Base-by-base conservation (phyloP, 768 basidiomycete genomes). In the Chalciporus pseudorubinellus region DNA sequence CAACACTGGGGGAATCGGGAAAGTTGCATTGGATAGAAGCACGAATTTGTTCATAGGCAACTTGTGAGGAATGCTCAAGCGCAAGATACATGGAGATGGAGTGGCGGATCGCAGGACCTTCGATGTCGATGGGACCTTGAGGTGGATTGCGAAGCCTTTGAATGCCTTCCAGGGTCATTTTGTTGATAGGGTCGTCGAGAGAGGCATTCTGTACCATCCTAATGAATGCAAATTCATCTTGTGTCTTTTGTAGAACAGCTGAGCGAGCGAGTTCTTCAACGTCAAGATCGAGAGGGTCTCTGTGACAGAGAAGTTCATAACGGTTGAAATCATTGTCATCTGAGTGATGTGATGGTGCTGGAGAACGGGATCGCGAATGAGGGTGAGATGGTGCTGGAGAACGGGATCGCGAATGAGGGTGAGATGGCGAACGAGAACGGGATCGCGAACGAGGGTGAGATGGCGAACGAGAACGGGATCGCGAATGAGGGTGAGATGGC, bases 31-130 rank as follows among this genome's bases (percentile, higher is more conserved):
- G 52, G 41, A 64, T 50, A 0, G 67, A 62, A 9, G 52, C n/a
- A 4, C 67, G 46, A 18, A 66, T 52, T 14, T 4, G 31, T 14
- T 60, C 62, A 47, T 75, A 75, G 1, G 60, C 58, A 38, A 59
- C 49, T 28, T 73, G 59, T 0, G 44, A n/a, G n/a, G n/a, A n/a
- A n/a, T n/a, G n/a, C n/a, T n/a, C n/a, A n/a, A n/a, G n/a, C n/a
- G n/a, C n/a, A 29, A 18, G 44, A 44, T 31, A 28, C 16, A n/a
- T 44, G 19, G 29, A 31, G 6, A 31, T 2, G 41, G 28, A 31
- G 7, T 44, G 29, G 6, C 31, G 29, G 7, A 44, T 44, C 10
- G n/a, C 29, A 9, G 26, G 24, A 24, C 14, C 14, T 10, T 31
- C n/a, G 18, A 44, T 44, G 6, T n/a, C 8, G 5, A 44, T 26